phyloP scores from a whole-genome alignment of 805 yeast genomes.

The Candida suzukii region DNA sequence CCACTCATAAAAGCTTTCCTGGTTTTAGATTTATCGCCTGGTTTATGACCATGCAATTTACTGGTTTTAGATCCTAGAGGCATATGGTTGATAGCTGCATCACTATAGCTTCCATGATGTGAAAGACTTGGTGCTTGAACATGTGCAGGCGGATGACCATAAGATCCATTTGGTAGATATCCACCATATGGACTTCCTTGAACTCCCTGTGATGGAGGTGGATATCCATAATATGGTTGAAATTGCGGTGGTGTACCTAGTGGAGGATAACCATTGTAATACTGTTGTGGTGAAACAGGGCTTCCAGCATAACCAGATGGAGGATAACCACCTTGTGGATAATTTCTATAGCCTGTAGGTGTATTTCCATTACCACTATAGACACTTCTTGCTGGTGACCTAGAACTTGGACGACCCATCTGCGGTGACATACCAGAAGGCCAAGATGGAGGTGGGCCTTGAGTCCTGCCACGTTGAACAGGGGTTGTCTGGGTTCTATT shows the following conservation, averaged over 20 bases:
- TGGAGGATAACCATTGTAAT: background rate
- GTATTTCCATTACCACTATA: background rate
- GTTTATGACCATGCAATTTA: constrained; percentile 35
- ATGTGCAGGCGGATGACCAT: background rate
- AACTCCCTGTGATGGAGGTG: background rate
- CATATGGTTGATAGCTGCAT: constrained; percentile 36
- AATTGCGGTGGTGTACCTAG: background rate
- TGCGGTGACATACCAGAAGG: background rate
- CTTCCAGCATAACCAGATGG: background rate
- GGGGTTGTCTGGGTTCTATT: constrained; percentile 2
- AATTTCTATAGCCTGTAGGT: background rate
- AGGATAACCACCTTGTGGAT: background rate
- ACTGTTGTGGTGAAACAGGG: no score
- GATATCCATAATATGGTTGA: background rate
- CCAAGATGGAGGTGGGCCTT: background rate
- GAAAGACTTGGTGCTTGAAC: background rate
- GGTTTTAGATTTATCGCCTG: constrained; percentile 45
- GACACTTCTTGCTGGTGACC: background rate
- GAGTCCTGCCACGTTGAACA: background rate
- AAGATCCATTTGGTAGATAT: background rate
- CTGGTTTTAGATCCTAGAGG: constrained; percentile 38
- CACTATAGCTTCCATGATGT: constrained; percentile 21
- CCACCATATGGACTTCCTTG: background rate
- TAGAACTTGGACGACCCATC: background rate
- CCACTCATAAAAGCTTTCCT: constrained; percentile 62